Percentiles rank a stretch among this genome's conserved stretches.
Evolutionary conservation across 768 basidiomycete species (phyloP).

Genomic region (Pulveroboletus sp.): DNA sequence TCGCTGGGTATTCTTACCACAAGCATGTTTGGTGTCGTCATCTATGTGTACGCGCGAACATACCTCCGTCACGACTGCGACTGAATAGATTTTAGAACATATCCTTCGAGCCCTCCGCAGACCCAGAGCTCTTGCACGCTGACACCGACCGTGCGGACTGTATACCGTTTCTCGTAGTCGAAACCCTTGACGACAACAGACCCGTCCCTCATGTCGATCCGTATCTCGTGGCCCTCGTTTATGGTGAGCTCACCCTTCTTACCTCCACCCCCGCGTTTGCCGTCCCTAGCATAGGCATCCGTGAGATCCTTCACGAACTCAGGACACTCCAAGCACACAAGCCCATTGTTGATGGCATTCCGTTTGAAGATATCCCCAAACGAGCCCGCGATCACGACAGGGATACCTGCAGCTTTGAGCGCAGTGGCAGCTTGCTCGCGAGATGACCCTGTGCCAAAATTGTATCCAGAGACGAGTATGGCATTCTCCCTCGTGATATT

Average conservation of each 20-base stretch:
- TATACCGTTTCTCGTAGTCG: constrained; percentile 52
- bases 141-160: constrained; percentile 73
- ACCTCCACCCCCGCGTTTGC: constrained; percentile 73
- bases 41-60: not conserved
- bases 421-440: constrained; percentile 98
- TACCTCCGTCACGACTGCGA: constrained; percentile 20
- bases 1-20: not conserved
- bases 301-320: constrained; percentile 87
- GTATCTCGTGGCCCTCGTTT: constrained; percentile 58
- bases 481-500: constrained; percentile 51
- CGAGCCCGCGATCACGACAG: constrained; percentile 92
- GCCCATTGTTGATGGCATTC: constrained; percentile 97
- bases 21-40: not conserved
- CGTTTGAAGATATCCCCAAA: constrained; percentile 99
- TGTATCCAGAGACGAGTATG: constrained; percentile 88
- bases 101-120: constrained; percentile 91
- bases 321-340: constrained; percentile 92
- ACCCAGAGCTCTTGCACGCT: constrained; percentile 99
- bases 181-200: constrained; percentile 48
- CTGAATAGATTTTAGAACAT: constrained; percentile 70
- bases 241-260: constrained; percentile 81
- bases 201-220: constrained; percentile 68
- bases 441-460: constrained; percentile 98
- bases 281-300: constrained; percentile 62
- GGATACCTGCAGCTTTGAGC: constrained; percentile 88